Percentiles rank a stretch among this genome's conserved stretches.
Conservation (phyloP, 306 rosid species). For the Cotoneaster glaucophyllus region DNA sequence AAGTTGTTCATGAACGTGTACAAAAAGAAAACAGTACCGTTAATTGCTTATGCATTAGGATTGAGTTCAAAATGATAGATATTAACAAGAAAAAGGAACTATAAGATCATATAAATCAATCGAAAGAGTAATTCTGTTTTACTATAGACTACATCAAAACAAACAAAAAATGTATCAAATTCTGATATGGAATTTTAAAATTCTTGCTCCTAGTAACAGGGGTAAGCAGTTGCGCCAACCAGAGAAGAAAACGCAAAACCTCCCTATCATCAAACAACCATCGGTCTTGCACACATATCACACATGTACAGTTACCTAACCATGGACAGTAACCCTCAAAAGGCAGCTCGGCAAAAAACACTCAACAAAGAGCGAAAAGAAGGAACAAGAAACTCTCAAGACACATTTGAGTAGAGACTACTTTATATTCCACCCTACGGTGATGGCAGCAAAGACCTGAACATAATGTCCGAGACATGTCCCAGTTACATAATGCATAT, state of each 20-base stretch:
- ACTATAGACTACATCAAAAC: not conserved
- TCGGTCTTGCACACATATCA: not conserved
- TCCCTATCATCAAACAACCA: not conserved
- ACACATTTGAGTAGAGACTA: not conserved
- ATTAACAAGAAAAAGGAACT: not conserved
- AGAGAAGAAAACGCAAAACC: not conserved
- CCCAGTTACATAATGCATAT: not conserved
- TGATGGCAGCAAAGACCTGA: not conserved
- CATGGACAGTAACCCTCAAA: not conserved
- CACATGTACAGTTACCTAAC: not conserved
- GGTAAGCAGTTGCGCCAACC: not conserved
- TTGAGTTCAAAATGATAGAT: not conserved
- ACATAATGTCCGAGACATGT: not conserved
- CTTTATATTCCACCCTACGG: not conserved
- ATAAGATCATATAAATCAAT: not conserved
- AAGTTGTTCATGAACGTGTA: not conserved
- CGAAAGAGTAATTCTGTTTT: not conserved
- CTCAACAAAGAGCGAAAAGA: not conserved
- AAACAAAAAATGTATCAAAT: not conserved
- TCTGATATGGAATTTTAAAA: not conserved
- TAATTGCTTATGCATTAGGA: not conserved
- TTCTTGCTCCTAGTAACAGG: not conserved
- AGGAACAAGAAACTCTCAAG: not conserved
- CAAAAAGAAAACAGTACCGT: not conserved
- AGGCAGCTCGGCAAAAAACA: not conserved